These are phyloP conservation scores for Nitzschia palea DNA, from an alignment of 108 stramenopile genomes.

Conservation along the genomic window DNA sequence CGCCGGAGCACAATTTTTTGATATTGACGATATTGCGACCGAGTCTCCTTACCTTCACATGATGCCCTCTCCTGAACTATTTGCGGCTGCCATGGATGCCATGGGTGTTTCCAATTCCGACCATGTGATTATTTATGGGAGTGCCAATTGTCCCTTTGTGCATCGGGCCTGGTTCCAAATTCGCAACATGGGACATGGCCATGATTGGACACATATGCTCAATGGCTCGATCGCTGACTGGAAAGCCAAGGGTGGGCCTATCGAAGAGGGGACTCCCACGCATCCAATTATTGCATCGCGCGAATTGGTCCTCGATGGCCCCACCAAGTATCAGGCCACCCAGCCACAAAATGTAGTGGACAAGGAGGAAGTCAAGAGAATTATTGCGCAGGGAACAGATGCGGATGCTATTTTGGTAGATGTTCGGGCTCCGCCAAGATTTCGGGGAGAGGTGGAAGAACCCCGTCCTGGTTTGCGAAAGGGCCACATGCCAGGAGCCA, in stretches of 20 bases:
- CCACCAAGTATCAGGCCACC: slow-evolving; percentile 34
- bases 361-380: slow-evolving; percentile 33
- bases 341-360: slow-evolving; percentile 47
- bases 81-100: slow-evolving; percentile 73
- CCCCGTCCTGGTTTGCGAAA: slow-evolving; percentile 54
- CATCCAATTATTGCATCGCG: slow-evolving; percentile 19
- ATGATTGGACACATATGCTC: slow-evolving; percentile 51
- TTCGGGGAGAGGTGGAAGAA: slow-evolving; percentile 47
- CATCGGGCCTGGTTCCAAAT: slow-evolving; percentile 71
- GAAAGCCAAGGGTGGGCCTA: slow-evolving; percentile 49
- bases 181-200: slow-evolving; percentile 70
- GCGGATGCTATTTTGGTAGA: slow-evolving; percentile 56
- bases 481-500: slow-evolving; percentile 79
- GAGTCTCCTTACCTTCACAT: slow-evolving; percentile 63
- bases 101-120: slow-evolving; percentile 47
- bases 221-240: slow-evolving; percentile 76
- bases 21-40: slow-evolving; percentile 66
- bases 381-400: slow-evolving; percentile 24
- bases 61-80: slow-evolving; percentile 67
- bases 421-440: slow-evolving; percentile 63
- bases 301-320: slow-evolving; percentile 30
- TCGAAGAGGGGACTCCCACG: slow-evolving; percentile 42
- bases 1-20: slow-evolving; percentile 50
- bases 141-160: slow-evolving; percentile 46
- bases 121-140: slow-evolving; percentile 72